Evolutionary conservation across 768 basidiomycete genomes (phyloP).

Genomic region (Hortiboletus flavorubellus): DNA sequence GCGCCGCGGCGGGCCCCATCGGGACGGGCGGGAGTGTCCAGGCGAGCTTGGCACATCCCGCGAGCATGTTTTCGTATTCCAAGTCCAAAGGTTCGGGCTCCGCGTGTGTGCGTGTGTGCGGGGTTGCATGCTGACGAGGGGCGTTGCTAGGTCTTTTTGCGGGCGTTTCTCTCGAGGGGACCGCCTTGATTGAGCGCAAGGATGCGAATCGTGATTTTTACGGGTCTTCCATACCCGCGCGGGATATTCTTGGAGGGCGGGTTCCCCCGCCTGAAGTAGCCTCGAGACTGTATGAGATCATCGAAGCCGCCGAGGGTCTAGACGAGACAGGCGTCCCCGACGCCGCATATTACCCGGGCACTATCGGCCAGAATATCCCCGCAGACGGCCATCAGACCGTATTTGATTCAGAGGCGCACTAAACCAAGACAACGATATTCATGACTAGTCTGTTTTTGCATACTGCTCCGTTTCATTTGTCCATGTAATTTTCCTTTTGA

Average conservation of each 20-base stretch:
- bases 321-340: conserved; percentile 83
- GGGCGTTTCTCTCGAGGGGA: conserved; percentile 92
- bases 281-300: conserved; percentile 88
- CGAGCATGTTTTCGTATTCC: conserved; percentile 97
- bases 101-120: not conserved
- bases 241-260: conserved; percentile 87
- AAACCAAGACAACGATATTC: conserved; percentile 2
- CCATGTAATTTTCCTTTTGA: not conserved
- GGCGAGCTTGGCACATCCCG: conserved; percentile 84
- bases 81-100: conserved; percentile 72
- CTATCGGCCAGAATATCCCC: conserved; percentile 55
- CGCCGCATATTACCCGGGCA: conserved; percentile 72
- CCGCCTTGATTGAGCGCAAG: conserved; percentile 90
- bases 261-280: conserved; percentile 99
- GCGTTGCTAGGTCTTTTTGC: conserved; percentile 76
- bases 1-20: conserved; percentile 86
- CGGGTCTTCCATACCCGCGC: conserved; percentile 83
- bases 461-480: conserved; percentile 1
- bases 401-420: conserved; percentile 67
- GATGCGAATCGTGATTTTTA: conserved; percentile 97
- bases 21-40: conserved; percentile 92
- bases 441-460: not conserved
- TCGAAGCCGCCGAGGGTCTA: conserved; percentile 92
- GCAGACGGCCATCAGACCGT: conserved; percentile 51
- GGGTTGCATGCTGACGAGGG: not conserved